Evolutionary conservation across 495 filamentous ascomycete genomes (phyloP), one percentile per base, ranked within the genome.

Genomic region (Penicillium alfredii): DNA sequence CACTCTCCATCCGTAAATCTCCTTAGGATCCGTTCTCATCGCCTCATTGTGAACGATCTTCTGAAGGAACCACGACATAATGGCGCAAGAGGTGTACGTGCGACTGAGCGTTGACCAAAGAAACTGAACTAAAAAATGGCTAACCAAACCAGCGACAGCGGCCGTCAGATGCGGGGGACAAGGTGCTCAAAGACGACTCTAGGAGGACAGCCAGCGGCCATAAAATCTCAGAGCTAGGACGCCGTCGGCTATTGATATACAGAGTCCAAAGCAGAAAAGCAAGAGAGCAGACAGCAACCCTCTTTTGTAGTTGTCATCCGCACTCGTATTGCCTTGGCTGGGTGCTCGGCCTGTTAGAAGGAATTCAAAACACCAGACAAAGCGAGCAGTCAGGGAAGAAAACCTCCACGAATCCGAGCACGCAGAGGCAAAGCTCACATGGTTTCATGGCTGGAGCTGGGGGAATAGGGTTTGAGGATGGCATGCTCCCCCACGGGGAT

Each of bases 1-100:
- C 12, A 82, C 78, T 38, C 82, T 74, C 82, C 82, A 87, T 44
- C 81, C 81, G 47, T 88, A 88, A 50, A 88, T 84, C 64, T 88
- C 78, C 37, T 69, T 71, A 8, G 84, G 82, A 49, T 84, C 82
- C 29, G 60, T 63, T 60, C 73, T 81, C 78, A 86, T 86, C 27
- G 84, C 78, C 43, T 86, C 81, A 76, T 88, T 88, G 59, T 76
- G 76, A 44, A 86, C 78, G 49, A 88, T 76, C 42, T 72, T 77
- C 42, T 63, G 71, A 20, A 86, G 58, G 33, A 86, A 19, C 40
- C 53, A 52, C 34, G 61, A 56, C 58, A 64, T 64, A n/a, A 29
- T 52, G 40, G n/a, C n/a, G n/a, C n/a, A n/a, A n/a, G n/a, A n/a
- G n/a, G n/a, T n/a, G n/a, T n/a, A n/a, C n/a, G n/a, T n/a, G n/a